Base-by-base conservation (phyloP, 1,139 yeast species). In the Suhomyces taliae region DNA sequence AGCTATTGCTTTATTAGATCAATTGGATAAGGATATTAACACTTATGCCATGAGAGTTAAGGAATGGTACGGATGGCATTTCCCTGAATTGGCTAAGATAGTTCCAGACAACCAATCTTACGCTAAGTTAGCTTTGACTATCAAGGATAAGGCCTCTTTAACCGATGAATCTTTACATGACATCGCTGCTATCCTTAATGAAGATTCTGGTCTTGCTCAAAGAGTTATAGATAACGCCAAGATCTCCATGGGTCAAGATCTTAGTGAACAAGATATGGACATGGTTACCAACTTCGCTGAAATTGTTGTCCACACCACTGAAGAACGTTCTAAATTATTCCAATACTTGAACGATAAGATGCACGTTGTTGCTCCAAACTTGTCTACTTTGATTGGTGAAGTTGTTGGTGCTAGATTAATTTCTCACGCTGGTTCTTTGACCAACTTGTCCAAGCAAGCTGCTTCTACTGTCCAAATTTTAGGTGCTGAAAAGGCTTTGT, bases 31-130 rank as follows among this genome's bases (percentile, higher is more conserved):
- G 76, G 99, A 93, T 66, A 84, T 93, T 69, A 93, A 93, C 76
- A 93, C 98, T 49, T 93, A 88, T 71, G 93, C 98, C 54, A 93
- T 93, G 99, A 86, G 99, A 78, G 91, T 89, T 65, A 93, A 93
- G 80, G 99, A 93, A 76, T 93, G 99, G 99, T 93, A 93, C 74
- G 98, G 98, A 58, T 93, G 99, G 99, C 99, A 93, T 72, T 93
- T 93, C 84, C 99, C 99, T 29, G 99, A 93, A 76, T 83, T 93
- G 78, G 96, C 97, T 60, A 90, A 90, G 76, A 82, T 93, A 69
- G 93, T 90, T 54, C 85, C 90, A 59, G 99, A 93, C 76, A 91
- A 91, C 78, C 87, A 88, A 72, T 78, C 81, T 56, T 93, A 82
- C 70, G 97, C 97, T 60, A 85, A 81, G 69, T 80, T 91, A 56